Base-by-base conservation (phyloP, 1,284 basidiomycete species). In the Psilocybe mexicana region DNA sequence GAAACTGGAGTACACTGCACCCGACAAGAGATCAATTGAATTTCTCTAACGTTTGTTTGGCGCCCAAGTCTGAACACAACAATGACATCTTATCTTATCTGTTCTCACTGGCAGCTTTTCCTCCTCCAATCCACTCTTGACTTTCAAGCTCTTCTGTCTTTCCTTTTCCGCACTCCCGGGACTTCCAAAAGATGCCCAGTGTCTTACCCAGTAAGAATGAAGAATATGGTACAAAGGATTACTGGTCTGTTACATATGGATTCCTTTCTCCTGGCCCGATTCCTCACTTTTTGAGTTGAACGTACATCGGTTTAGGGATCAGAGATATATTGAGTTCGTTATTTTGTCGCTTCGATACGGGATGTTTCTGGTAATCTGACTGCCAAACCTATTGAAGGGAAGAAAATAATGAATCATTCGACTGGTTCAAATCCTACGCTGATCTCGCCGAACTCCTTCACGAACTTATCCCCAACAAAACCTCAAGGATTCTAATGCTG, bases 401-500 rank as follows among this genome's bases (percentile, higher is more conserved):
- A 73, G 71, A 78, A 3, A 77, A 82, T 14, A 84, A 85, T 26
- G 75, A 77, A 3, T 79, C 86, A 1, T 96, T 94, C 63, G 94
- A 96, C 75, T 96, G 90, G 90, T 93, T 92, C 75, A 92, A 91
- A 67, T 84, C 84, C 6, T 92, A 91, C 65, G 70, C 71, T 2
- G 89, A 93, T 55, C 76, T 93, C 14, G 79, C 84, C 11, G 70
- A 79, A 54, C 73, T 88, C 26, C 70, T 93, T 25, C 76, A 79
- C 40, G 79, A 80, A 45, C 72, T 88, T 43, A 81, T 94, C 24
- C 89, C 88, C 0, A 72, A 86, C 58, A 90, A 84, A 68, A 71
- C 73, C 2, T 80, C 87, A 0, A 76, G 82, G 30, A 91, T 96
- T 62, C 73, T 96, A 58, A 93, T 96, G 84, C 83, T 97, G 6